A percentile compares a stretch with the other conserved stretches of the same genome.
phyloP scores from a whole-genome alignment of 441 rosid genomes.

The Pelargonium fulgidum region DNA sequence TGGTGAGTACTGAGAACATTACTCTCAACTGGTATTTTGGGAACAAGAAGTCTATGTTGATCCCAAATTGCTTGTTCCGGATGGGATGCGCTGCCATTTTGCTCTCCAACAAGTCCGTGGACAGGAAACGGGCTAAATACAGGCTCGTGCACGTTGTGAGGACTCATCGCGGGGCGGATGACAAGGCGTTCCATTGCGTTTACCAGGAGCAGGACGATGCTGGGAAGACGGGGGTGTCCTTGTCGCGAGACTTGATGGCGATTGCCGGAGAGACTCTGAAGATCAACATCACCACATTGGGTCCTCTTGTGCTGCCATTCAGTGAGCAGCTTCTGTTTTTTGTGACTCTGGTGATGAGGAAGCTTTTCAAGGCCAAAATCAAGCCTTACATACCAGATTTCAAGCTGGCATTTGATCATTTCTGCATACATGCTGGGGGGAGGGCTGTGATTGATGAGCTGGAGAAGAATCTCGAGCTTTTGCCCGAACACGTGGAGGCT shows the following conservation, averaged over 20 bases:
- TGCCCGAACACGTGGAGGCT: constrained; percentile 60
- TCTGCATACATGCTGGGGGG: constrained; percentile 39
- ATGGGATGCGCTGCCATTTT: constrained; percentile 69
- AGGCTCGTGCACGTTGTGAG: constrained; percentile 74
- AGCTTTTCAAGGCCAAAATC: constrained; percentile 47
- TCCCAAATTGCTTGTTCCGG: constrained; percentile 79
- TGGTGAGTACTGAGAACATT: constrained; percentile 86
- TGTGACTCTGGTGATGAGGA: constrained; percentile 50
- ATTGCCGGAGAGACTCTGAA: constrained; percentile 84
- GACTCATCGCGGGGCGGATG: constrained; percentile 75
- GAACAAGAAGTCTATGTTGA: constrained; percentile 80
- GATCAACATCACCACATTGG: constrained; percentile 72
- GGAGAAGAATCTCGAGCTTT: constrained; percentile 79
- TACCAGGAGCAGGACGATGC: constrained; percentile 82
- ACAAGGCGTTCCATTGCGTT: constrained; percentile 75
- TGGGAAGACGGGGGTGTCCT: constrained; percentile 80
- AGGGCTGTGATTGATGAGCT: constrained; percentile 88
- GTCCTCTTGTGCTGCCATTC: constrained; percentile 82
- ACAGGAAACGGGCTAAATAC: constrained; percentile 53
- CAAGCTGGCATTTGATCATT: constrained; percentile 66
- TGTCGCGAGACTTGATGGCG: constrained; percentile 76
- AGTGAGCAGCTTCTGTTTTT: constrained; percentile 86
- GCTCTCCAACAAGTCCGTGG: constrained; percentile 54
- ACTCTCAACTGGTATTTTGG: constrained; percentile 88
- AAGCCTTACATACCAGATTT: constrained; percentile 84